These are phyloP conservation scores for Mortierella sp. DNA, from an alignment of 371 early-diverging fungal genomes.

Conservation along the genomic window DNA sequence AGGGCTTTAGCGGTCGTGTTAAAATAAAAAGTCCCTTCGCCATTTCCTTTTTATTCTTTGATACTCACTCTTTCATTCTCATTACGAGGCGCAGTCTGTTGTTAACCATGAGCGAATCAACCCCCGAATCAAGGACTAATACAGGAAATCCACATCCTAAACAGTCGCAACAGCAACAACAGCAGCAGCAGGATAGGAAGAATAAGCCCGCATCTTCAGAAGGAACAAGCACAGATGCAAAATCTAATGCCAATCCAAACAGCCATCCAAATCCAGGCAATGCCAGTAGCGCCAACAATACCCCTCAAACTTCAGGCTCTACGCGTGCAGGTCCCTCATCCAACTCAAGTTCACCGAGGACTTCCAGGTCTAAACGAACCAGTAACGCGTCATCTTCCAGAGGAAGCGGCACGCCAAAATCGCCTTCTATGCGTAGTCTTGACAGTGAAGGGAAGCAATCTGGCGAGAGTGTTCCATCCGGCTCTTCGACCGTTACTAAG, in stretches of 20 bases:
- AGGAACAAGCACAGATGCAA: background rate
- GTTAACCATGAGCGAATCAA: slow-evolving; percentile 19
- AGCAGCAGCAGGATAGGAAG: background rate
- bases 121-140: background rate
- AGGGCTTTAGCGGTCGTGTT: no score
- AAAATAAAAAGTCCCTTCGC: no score
- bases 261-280: background rate
- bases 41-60: background rate
- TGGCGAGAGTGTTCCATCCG: background rate
- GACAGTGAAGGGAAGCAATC: background rate
- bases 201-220: background rate
- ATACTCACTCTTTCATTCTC: background rate
- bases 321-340: background rate
- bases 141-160: background rate
- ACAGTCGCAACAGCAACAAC: slow-evolving; percentile 1
- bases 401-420: slow-evolving; percentile 1
- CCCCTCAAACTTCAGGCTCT: slow-evolving; percentile 1
- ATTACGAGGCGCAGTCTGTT: background rate
- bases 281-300: background rate
- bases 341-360: slow-evolving; percentile 8
- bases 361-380: slow-evolving; percentile 11
- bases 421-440: slow-evolving; percentile 9
- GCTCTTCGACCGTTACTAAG: background rate
- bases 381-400: background rate
- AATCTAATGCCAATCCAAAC: slow-evolving; percentile 1